These are phyloP conservation scores for Pleurotus tuoliensis DNA, from an alignment of 768 basidiomycete species.

Conservation along the genomic window DNA sequence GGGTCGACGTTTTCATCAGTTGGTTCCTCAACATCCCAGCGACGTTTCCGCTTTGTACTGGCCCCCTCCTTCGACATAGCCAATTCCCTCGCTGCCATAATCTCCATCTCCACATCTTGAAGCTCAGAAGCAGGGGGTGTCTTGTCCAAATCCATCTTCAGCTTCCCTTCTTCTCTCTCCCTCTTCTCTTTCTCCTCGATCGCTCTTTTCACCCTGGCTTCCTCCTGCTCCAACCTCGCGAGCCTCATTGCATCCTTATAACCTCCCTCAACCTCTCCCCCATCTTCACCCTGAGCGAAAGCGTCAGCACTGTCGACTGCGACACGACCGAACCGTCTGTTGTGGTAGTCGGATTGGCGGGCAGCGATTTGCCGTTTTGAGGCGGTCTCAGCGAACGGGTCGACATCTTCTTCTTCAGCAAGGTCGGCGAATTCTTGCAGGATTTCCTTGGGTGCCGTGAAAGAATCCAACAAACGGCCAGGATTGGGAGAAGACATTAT, in stretches of 20 bases:
- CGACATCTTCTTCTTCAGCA: constrained; percentile 89
- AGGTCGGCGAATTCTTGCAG: constrained; percentile 91
- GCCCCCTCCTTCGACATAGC: constrained; percentile 32
- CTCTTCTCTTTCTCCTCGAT: constrained; percentile 88
- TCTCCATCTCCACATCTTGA: constrained; percentile 66
- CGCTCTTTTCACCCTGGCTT: constrained; percentile 72
- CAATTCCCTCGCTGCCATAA: constrained; percentile 51
- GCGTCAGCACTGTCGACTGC: constrained; percentile 80
- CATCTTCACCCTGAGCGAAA: constrained; percentile 65
- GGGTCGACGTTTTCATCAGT: constrained; percentile 65
- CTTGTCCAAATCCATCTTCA: constrained; percentile 87
- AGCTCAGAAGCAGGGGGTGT: constrained; percentile 85
- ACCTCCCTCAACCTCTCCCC: constrained; percentile 71
- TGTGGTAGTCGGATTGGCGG: constrained; percentile 93
- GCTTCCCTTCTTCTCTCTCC: constrained; percentile 65
- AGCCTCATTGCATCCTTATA: constrained; percentile 97
- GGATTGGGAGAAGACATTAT: constrained; percentile 53
- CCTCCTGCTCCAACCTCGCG: constrained; percentile 89
- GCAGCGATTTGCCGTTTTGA: constrained; percentile 91
- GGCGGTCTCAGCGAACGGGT: constrained; percentile 91
- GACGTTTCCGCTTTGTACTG: constrained; percentile 67
- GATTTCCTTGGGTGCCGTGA: constrained; percentile 89
- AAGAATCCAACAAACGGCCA: constrained; percentile 82
- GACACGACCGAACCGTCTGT: constrained; percentile 82
- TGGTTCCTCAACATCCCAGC: constrained; percentile 73